Percentiles rank a stretch among this genome's conserved stretches.
Conservation (phyloP, 805 yeast genomes). For the Candida sakaeoensis region DNA sequence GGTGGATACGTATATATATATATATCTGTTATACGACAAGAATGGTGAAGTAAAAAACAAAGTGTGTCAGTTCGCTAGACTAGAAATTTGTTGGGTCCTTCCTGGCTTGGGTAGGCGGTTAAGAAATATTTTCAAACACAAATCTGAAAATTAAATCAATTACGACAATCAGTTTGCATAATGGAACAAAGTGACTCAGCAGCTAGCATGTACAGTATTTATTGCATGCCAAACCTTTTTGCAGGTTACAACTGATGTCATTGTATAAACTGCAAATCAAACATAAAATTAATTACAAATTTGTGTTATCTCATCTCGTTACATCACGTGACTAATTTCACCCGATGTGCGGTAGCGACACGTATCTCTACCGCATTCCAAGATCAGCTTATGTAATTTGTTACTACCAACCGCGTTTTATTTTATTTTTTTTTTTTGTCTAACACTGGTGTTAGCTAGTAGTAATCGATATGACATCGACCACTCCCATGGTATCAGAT, state of each 20-base stretch:
- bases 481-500: background rate
- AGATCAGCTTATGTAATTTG: background rate
- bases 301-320: slow-evolving; percentile 5
- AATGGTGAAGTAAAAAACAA: too few species aligned
- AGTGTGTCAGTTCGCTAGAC: too few species aligned
- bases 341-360: background rate
- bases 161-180: slow-evolving; percentile 3
- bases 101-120: too few species aligned
- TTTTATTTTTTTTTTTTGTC: background rate
- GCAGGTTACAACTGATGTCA: slow-evolving; percentile 6
- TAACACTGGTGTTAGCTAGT: too few species aligned
- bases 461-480: slow-evolving; percentile 2
- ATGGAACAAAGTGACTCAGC: background rate
- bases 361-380: too few species aligned
- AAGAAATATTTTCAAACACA: background rate
- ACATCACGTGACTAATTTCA: background rate
- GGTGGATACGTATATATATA: too few species aligned
- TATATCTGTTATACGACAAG: too few species aligned
- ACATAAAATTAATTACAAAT: too few species aligned
- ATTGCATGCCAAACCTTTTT: background rate
- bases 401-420: background rate
- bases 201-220: too few species aligned
- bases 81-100: too few species aligned
- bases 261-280: background rate
- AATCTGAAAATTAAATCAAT: background rate